A percentile compares a stretch with the other conserved stretches of the same genome.
Conservation (phyloP, 257 asterid genomes). For the Solanum corneliomulleri region DNA sequence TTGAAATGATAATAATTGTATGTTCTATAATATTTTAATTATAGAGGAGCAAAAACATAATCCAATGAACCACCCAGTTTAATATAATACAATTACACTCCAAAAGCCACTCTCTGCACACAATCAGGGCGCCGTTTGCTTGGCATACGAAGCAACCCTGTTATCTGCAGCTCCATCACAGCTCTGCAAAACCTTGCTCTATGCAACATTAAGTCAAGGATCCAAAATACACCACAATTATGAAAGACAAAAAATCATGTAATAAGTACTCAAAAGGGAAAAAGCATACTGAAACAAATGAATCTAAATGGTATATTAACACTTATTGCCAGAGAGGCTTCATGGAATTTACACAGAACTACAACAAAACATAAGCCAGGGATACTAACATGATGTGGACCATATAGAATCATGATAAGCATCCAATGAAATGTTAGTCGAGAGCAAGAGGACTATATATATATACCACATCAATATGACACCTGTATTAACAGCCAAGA, state of each 20-base stretch:
- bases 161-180: slow-evolving; percentile 71
- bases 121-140: slow-evolving; percentile 91
- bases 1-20: no score
- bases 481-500: neutral
- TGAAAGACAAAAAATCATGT: neutral
- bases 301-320: neutral
- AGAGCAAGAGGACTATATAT: neutral
- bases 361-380: neutral
- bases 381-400: neutral
- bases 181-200: slow-evolving; percentile 98
- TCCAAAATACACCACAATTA: neutral
- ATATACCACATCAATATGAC: neutral
- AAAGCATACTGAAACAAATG: neutral
- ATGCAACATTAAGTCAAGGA: slow-evolving; percentile 36
- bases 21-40: no score
- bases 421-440: neutral
- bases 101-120: slow-evolving; percentile 89
- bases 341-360: neutral
- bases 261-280: neutral
- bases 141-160: slow-evolving; percentile 88
- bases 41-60: neutral
- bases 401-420: neutral
- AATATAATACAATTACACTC: slow-evolving; percentile 19
- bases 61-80: neutral
- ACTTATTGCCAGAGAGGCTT: neutral